phyloP scores from a whole-genome alignment of 2,329 filamentous ascomycete species.

The Phialemonium atrogriseum region DNA sequence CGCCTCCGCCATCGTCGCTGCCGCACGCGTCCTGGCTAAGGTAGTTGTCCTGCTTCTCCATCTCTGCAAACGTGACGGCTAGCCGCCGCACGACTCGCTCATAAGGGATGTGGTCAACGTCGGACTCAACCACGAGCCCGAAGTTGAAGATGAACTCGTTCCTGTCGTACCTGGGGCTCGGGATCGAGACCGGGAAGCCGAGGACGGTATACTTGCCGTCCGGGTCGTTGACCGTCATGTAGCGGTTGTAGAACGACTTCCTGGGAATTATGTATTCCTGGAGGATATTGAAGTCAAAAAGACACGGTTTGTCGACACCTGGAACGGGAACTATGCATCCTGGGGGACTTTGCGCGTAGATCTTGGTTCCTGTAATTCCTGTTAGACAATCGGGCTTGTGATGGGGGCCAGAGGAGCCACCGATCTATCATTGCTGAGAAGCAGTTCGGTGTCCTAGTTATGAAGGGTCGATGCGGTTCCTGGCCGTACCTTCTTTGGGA shows the following conservation, averaged over 20 bases:
- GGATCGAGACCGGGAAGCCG: slow-evolving; percentile 83
- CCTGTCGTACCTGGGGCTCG: slow-evolving; percentile 71
- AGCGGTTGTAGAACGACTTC: slow-evolving; percentile 89
- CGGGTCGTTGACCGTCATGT: slow-evolving; percentile 70
- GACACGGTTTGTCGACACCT: slow-evolving; percentile 44
- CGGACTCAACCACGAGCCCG: slow-evolving; percentile 46
- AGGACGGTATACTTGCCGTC: slow-evolving; percentile 67
- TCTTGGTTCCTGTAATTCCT: slow-evolving; percentile 43
- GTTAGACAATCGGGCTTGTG: slow-evolving; percentile 2
- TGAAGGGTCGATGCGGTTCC: slow-evolving; percentile 3
- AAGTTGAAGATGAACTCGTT: slow-evolving; percentile 99
- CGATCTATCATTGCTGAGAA: not conserved
- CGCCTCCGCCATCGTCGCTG: slow-evolving; percentile 33
- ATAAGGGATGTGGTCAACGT: slow-evolving; percentile 65
- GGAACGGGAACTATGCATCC: slow-evolving; percentile 48
- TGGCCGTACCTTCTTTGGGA: slow-evolving; percentile 55
- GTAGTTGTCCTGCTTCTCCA: slow-evolving; percentile 88
- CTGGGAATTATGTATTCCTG: slow-evolving; percentile 91
- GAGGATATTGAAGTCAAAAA: slow-evolving; percentile 80
- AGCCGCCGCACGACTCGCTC: slow-evolving; percentile 80
- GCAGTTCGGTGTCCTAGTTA: not conserved
- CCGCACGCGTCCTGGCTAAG: slow-evolving; percentile 52
- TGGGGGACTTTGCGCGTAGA: slow-evolving; percentile 54
- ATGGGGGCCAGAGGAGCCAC: not conserved
- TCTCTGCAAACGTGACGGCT: slow-evolving; percentile 73